Evolutionary conservation across 768 basidiomycete species (phyloP), one percentile per base, ranked within the genome.

Genomic region (Strobilomyces echinocephalus): DNA sequence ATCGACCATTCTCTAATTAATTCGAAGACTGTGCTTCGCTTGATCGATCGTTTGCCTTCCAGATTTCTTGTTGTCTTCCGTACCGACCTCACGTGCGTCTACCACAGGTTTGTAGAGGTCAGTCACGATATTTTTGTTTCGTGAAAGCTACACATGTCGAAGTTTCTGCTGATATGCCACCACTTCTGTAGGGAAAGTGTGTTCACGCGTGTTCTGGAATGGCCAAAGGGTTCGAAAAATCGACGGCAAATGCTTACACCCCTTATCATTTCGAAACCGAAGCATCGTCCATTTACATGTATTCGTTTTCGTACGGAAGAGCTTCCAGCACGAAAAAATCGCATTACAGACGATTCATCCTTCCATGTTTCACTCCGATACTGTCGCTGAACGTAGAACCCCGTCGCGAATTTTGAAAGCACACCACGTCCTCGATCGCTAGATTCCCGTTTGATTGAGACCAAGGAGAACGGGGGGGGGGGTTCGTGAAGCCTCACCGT

Each of bases 381-480:
- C 30, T 8, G 50, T 50, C 36, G 26, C 49, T 8, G 69, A 51
- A n/a, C 50, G 28, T 14, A 69, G 43, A n/a, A 66, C 11, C n/a
- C 73, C 74, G 18, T 62, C 53, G 31, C 60, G 62, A 40, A 76
- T 74, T 48, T 62, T 69, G 64, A 81, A 80, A 1, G 60, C 52
- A 50, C 74, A 76, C 68, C 67, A 72, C 7, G 69, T 68, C 47
- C 61, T 69, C 3, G 75, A 73, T n/a, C 56, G 62, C 77, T 79
- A 55, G 5, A 24, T 50, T 35, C 16, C 24, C 2, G 49, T 38
- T 16, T 8, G 26, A 30, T 20, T 57, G n/a, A 49, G 56, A 10
- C 48, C 14, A 36, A 14, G 10, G 9, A 1, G n/a, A 38, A 31
- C 2, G 18, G 12, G n/a, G n/a, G n/a, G n/a, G n/a, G n/a, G 3